Base-by-base conservation (phyloP, 345 rosid species). In the Lepidium africanum region DNA sequence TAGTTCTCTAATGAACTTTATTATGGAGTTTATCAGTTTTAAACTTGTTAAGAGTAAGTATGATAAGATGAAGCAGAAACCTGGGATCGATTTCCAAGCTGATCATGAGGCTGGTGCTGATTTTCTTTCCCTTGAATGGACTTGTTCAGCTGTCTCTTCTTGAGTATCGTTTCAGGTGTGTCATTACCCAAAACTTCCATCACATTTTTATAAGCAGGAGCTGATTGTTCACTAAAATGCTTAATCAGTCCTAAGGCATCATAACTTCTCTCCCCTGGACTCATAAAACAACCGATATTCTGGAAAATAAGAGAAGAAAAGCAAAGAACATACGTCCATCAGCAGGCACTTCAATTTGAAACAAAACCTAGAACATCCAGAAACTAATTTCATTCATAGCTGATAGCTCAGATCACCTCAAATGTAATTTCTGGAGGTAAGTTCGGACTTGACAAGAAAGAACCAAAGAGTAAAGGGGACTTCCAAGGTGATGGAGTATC, bases 401-500 rank as follows among this genome's bases (percentile, higher is more conserved):
- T 58, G 42, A 51, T 39, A 48, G 30, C 65, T 69, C 36, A 55
- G 51, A 40, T 9, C 83, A 91, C 99, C 95, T 94, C 99, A 52
- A 94, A 83, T 43, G 96, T 81, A 75, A 90, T 86, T 10, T 93
- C 96, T 49, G 96, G 86, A 67, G 87, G 85, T 64, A 88, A 50
- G 70, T 86, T 82, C 58, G 96, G 90, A 51, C 96, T 96, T 16
- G 86, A 85, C 51, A 83, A 59, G 72, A 95, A 87, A 27, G 96
- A 79, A 78, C 88, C 84, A 48, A 95, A 72, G 80, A 86, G 91
- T 85, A 88, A 87, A 48, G 99, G 93, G 7, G 99, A 94, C 70
- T 85, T 95, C 99, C 99, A 91, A 17, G 96, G 96, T 27, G 94
- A 86, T 69, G 96, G 99, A 38, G 97, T 82, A 61, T 95, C 91